Base-by-base conservation (phyloP, 2,329 filamentous ascomycete genomes). In the Fusarium temperatum region DNA sequence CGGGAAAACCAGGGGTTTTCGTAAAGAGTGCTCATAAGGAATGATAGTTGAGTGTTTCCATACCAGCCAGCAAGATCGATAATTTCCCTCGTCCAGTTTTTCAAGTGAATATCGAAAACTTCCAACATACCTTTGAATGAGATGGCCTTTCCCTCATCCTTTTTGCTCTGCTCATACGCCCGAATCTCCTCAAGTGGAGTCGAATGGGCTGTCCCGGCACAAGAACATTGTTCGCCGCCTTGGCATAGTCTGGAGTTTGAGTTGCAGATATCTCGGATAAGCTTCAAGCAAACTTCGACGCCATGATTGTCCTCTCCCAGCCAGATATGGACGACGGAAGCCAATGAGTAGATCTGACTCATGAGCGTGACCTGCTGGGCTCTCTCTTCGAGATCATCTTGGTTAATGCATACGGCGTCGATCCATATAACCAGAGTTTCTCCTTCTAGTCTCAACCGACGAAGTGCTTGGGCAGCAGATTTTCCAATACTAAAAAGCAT, bases 321-420 rank as follows among this genome's bases (percentile, higher is more conserved):
- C 74, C 74, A 76, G 2, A 76, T 73, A 7, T 66, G 60, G 0
- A 76, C 74, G 0, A 18, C 26, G 0, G 57, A 68, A 0, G 74
- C 74, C 1, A 63, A 20, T 0, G 72, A 71, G 9, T 77, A 77
- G 4, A 77, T 77, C 13, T 63, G 48, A 7, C 63, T 64, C 75
- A 77, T 77, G 0, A 77, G 45, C 0, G 60, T 66, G 3, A 77
- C 74, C 26, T 77, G 75, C 3, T 73, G 70, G 1, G 72, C 70
- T 24, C 74, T 56, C 15, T 77, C 74, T 26, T 66, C 55, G 0
- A 74, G 51, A 10, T 77, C 60, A 4, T 72, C 72, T 22, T 77
- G 75, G 11, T 77, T 77, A 9, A 77, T 77, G 32, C 75, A 77
- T 3, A 77, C 61, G 1, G 75, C 75, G n/a, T 77, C 75, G 14